Evolutionary conservation across 2,329 filamentous ascomycete genomes (phyloP).

Genomic region (Claviceps cyperi): DNA sequence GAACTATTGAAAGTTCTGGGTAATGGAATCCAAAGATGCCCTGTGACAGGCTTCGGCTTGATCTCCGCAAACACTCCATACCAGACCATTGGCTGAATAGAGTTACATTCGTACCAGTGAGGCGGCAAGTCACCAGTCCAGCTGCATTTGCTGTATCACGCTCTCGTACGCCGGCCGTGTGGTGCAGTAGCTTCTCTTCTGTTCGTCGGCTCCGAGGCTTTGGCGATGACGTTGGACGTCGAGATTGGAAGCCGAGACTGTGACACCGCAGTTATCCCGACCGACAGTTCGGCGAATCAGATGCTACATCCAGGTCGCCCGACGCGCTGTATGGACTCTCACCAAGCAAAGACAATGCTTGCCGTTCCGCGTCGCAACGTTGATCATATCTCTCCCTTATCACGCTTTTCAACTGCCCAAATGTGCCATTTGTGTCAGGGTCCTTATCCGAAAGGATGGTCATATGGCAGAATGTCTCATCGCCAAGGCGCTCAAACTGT

Average conservation of each 20-base stretch:
- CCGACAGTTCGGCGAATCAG: neutral
- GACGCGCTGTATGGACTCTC: neutral
- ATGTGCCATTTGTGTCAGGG: neutral
- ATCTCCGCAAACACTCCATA: neutral
- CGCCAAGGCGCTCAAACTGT: neutral
- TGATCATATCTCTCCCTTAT: neutral
- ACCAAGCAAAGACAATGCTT: neutral
- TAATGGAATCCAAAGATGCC: neutral
- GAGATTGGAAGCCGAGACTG: neutral
- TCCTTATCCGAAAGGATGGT: neutral
- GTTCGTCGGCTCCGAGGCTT: neutral
- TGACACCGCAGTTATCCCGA: neutral
- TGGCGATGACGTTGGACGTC: neutral
- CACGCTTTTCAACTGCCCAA: neutral
- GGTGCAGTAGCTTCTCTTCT: neutral
- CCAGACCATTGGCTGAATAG: conserved; percentile 8
- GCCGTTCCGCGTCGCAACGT: neutral
- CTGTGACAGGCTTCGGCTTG: neutral
- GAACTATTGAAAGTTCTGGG: neutral
- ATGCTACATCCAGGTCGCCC: too few species aligned
- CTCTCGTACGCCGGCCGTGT: conserved; percentile 3
- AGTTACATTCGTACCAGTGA: conserved; percentile 10
- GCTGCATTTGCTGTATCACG: neutral
- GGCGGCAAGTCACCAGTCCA: conserved; percentile 7
- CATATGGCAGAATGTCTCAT: neutral